phyloP scores from a whole-genome alignment of 2,329 filamentous ascomycete species.

The Aspergillus transmontanensis region DNA sequence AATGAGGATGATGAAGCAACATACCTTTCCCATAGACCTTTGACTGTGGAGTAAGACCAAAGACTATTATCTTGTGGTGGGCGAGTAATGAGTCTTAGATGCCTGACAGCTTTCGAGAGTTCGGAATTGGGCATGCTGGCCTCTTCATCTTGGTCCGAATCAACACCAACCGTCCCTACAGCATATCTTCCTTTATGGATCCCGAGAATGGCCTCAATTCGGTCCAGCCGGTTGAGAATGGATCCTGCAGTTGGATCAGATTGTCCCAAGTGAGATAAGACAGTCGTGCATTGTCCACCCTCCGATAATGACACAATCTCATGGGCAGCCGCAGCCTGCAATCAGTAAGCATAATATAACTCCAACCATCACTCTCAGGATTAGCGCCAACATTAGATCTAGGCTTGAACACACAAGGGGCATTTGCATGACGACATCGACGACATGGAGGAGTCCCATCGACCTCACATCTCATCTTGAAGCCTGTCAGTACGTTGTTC shows the following conservation, averaged over 20 bases:
- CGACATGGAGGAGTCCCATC: constrained; percentile 32
- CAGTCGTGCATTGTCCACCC: constrained; percentile 9
- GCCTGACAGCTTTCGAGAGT: constrained; percentile 26
- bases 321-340: constrained; percentile 29
- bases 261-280: constrained; percentile 8
- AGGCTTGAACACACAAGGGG: constrained; percentile 31
- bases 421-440: constrained; percentile 27
- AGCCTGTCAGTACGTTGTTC: constrained; percentile 6
- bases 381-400: constrained; percentile 29
- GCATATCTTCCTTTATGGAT: constrained; percentile 18
- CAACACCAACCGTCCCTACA: constrained; percentile 1
- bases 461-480: constrained; percentile 35
- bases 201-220: constrained; percentile 28
- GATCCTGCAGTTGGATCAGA: constrained; percentile 20
- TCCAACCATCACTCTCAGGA: neutral
- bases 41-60: constrained; percentile 29
- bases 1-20: constrained; percentile 4
- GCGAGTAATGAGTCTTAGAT: constrained; percentile 26
- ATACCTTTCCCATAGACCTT: constrained; percentile 30
- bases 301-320: constrained; percentile 17
- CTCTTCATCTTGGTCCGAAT: constrained; percentile 19
- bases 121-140: constrained; percentile 16
- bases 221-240: constrained; percentile 27
- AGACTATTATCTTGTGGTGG: constrained; percentile 22
- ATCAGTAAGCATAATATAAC: neutral